phyloP scores from a whole-genome alignment of 1,284 basidiomycete genomes.

The Boletus semigastroideus region DNA sequence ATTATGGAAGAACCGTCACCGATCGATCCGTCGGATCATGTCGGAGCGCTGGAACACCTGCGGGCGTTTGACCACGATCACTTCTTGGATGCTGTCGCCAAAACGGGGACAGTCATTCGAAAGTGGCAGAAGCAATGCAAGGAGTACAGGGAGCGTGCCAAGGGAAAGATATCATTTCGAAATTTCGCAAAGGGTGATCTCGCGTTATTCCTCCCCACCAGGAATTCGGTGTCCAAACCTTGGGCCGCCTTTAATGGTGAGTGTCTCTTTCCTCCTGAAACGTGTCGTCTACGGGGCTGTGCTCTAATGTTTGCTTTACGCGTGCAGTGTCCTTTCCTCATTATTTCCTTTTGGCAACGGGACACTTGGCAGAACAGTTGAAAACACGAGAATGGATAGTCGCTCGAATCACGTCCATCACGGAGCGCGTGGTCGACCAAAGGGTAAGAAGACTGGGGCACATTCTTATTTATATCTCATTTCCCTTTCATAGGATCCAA shows the following conservation, averaged over 20 bases:
- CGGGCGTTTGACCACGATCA: slow-evolving; percentile 79
- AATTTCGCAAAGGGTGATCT: slow-evolving; percentile 93
- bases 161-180: slow-evolving; percentile 91
- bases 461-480: slow-evolving; percentile 9
- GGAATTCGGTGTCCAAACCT: slow-evolving; percentile 88
- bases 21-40: slow-evolving; percentile 72
- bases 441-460: slow-evolving; percentile 49
- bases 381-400: slow-evolving; percentile 92
- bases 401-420: slow-evolving; percentile 86
- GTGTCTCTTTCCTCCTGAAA: slow-evolving; percentile 17
- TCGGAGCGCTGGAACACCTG: slow-evolving; percentile 64
- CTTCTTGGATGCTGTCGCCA: slow-evolving; percentile 79
- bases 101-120: slow-evolving; percentile 81
- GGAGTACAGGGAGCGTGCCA: slow-evolving; percentile 87
- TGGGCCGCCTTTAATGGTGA: slow-evolving; percentile 97
- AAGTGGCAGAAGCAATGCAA: slow-evolving; percentile 98
- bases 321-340: slow-evolving; percentile 87
- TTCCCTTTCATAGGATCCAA: slow-evolving; percentile 52
- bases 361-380: slow-evolving; percentile 81
- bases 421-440: slow-evolving; percentile 80
- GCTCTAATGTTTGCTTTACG: not conserved
- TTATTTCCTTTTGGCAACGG: slow-evolving; percentile 90
- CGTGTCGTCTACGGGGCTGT: not conserved
- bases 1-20: slow-evolving; percentile 67
- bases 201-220: slow-evolving; percentile 92